These are phyloP conservation scores for Cercospora sp. DNA, from an alignment of 2,329 filamentous ascomycete species.

Conservation along the genomic window DNA sequence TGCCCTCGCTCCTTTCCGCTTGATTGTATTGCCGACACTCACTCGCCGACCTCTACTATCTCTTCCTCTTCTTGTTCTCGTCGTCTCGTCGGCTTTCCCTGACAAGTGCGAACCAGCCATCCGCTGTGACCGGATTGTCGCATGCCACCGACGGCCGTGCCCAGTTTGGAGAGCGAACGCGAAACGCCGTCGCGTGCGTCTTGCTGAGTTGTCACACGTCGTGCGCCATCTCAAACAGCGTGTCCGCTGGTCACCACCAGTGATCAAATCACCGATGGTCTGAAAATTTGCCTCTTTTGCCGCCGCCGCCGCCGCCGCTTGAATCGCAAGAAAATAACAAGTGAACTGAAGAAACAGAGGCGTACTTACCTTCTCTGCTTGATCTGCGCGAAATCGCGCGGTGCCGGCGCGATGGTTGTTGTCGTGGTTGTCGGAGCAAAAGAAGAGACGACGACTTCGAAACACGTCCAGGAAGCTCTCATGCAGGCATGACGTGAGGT, in stretches of 20 bases:
- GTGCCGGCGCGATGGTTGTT: conserved; percentile 1
- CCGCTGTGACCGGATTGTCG: background rate
- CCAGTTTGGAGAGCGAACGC: background rate
- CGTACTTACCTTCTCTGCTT: background rate
- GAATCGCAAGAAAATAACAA: background rate
- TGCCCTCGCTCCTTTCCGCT: background rate
- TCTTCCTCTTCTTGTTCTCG: background rate
- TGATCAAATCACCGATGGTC: conserved; percentile 1
- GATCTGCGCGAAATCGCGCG: background rate
- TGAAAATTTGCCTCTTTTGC: background rate
- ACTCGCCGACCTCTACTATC: background rate
- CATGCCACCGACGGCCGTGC: background rate
- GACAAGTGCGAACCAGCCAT: background rate
- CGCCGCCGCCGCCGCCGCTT: background rate
- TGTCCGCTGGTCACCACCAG: conserved; percentile 7
- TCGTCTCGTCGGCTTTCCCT: background rate
- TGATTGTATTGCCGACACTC: background rate
- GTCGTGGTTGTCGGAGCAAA: background rate
- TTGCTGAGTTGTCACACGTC: background rate
- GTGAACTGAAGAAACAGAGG: background rate
- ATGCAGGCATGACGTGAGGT: background rate
- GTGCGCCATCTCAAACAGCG: background rate
- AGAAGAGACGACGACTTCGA: background rate
- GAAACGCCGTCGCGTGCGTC: background rate
- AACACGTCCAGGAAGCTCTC: background rate